Percentiles rank a stretch among this genome's conserved stretches.
These are phyloP conservation scores for Aspergillus sclerotiicarbonarius DNA, from an alignment of 495 filamentous ascomycete species.

Conservation along the genomic window DNA sequence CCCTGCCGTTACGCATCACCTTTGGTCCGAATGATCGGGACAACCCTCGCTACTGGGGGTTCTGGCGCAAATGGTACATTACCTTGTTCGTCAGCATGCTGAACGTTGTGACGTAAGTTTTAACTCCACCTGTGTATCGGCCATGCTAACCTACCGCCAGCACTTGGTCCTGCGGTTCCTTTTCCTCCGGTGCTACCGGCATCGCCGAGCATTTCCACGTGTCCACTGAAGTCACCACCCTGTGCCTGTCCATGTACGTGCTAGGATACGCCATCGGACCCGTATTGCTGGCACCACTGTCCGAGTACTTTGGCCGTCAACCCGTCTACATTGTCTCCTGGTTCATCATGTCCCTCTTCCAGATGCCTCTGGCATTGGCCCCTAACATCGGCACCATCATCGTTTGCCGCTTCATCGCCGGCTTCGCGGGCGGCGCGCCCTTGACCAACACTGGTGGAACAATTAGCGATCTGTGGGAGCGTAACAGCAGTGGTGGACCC, in stretches of 20 bases:
- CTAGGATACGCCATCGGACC: constrained; percentile 54
- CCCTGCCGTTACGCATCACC: constrained; percentile 29
- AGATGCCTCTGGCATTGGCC: constrained; percentile 56
- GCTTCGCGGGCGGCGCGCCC: constrained; percentile 51
- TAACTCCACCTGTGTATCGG: not conserved
- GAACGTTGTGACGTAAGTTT: constrained; percentile 43
- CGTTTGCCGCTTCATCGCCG: constrained; percentile 56
- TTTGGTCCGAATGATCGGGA: constrained; percentile 37
- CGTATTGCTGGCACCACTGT: constrained; percentile 59
- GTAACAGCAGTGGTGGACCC: constrained; percentile 53
- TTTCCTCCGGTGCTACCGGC: constrained; percentile 37
- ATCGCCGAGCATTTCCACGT: constrained; percentile 42
- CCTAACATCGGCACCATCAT: constrained; percentile 53
- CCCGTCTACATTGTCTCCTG: constrained; percentile 53
- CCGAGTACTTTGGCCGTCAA: constrained; percentile 63
- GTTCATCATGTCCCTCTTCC: constrained; percentile 62
- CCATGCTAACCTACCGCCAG: constrained; percentile 11
- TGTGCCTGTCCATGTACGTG: constrained; percentile 54
- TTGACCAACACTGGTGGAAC: constrained; percentile 47
- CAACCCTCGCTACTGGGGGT: constrained; percentile 49
- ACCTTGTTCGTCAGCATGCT: constrained; percentile 36
- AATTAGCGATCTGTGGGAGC: constrained; percentile 42
- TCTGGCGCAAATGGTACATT: constrained; percentile 49
- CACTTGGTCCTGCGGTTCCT: constrained; percentile 43
- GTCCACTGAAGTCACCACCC: constrained; percentile 40